Evolutionary conservation across 2,329 filamentous ascomycete species (phyloP).

Genomic region (Exophiala bonariae): DNA sequence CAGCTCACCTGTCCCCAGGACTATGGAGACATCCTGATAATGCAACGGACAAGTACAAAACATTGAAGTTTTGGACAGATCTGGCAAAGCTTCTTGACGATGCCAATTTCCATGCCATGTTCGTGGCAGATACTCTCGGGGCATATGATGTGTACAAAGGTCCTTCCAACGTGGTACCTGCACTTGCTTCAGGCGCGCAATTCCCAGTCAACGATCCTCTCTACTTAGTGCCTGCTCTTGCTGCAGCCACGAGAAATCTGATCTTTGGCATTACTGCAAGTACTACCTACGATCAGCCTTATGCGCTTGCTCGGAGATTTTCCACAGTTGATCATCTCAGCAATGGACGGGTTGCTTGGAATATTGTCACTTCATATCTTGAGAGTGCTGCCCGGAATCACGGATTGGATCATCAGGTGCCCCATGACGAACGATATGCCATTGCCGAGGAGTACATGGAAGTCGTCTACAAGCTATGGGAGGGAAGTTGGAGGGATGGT

Average conservation of each 20-base stretch:
- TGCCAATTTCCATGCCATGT: constrained; percentile 51
- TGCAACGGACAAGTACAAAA: constrained; percentile 39
- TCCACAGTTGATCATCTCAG: constrained; percentile 68
- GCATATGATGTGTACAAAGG: constrained; percentile 36
- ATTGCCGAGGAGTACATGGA: constrained; percentile 51
- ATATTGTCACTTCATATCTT: constrained; percentile 52
- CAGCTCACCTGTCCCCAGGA: constrained; percentile 46
- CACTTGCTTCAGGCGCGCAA: constrained; percentile 40
- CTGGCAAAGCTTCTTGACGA: constrained; percentile 49
- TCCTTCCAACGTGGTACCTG: constrained; percentile 38
- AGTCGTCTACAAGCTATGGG: constrained; percentile 52
- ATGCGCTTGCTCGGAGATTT: constrained; percentile 64
- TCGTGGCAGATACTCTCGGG: constrained; percentile 49
- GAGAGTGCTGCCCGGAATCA: constrained; percentile 51
- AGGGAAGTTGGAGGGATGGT: constrained; percentile 50
- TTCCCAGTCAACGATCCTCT: constrained; percentile 44
- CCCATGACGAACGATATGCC: constrained; percentile 51
- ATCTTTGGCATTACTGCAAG: constrained; percentile 67
- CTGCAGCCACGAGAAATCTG: constrained; percentile 47
- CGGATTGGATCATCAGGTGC: constrained; percentile 45
- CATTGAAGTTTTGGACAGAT: constrained; percentile 47
- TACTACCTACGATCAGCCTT: constrained; percentile 70
- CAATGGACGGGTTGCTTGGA: constrained; percentile 58
- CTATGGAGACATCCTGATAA: constrained; percentile 36
- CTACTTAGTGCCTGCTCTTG: constrained; percentile 47